Conservation (phyloP, 192 early-diverging fungal species). For the Podila horticola region DNA sequence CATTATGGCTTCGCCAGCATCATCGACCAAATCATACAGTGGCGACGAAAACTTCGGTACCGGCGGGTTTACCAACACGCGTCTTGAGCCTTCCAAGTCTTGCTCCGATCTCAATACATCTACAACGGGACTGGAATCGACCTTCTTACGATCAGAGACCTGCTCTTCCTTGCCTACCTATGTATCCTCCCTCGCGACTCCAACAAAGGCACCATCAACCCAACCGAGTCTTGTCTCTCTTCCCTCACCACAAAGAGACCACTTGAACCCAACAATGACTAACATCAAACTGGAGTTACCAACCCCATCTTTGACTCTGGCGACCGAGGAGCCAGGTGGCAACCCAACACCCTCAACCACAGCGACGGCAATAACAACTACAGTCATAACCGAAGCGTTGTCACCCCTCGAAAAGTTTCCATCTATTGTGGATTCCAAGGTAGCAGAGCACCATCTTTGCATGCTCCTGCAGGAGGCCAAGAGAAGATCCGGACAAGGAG, state of each 20-base stretch:
- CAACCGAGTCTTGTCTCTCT: not conserved
- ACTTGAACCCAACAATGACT: not conserved
- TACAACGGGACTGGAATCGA: not conserved
- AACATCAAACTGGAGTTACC: not conserved
- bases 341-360: not conserved
- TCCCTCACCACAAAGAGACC: not conserved
- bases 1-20: not conserved
- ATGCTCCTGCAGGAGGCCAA: constrained; percentile 44
- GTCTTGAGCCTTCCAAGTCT: no score
- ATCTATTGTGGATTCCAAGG: constrained; percentile 14
- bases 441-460: constrained; percentile 29
- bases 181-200: not conserved
- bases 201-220: not conserved
- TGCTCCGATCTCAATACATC: not conserved
- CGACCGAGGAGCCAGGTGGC: not conserved
- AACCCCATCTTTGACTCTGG: not conserved
- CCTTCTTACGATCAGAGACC: constrained; percentile 18
- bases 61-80: no score
- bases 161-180: constrained; percentile 17
- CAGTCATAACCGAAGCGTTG: not conserved
- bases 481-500: constrained; percentile 18
- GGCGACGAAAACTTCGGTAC: not conserved
- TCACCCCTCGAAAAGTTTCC: not conserved
- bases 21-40: not conserved
- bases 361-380: not conserved